phyloP scores from a whole-genome alignment of 495 filamentous ascomycete species.

The Aspergillus haitiensis region DNA sequence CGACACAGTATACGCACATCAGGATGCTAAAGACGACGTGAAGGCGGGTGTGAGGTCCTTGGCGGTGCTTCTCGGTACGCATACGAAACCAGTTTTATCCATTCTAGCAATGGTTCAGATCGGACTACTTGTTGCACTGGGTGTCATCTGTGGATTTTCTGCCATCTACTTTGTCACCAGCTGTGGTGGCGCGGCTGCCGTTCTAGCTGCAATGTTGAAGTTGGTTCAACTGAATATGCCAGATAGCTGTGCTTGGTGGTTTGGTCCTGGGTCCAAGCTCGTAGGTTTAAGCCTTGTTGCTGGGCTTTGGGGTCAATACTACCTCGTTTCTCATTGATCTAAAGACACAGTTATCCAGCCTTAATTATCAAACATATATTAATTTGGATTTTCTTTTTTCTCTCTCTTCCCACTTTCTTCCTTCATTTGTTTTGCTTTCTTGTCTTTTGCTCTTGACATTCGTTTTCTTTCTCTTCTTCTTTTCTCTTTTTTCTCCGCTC shows the following conservation, averaged over 20 bases:
- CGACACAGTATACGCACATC: constrained; percentile 50
- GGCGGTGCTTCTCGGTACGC: constrained; percentile 29
- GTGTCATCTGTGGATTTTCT: background rate
- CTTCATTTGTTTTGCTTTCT: too few relatives aligned
- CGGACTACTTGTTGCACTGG: background rate
- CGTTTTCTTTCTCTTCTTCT: too few relatives aligned
- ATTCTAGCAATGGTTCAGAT: background rate
- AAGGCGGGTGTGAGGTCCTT: constrained; percentile 41
- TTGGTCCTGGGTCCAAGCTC: constrained; percentile 8
- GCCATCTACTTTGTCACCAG: constrained; percentile 11
- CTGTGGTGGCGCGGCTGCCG: background rate
- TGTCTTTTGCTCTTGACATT: too few relatives aligned
- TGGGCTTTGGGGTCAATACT: constrained; percentile 17
- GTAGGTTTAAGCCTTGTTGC: background rate
- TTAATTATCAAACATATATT: background rate
- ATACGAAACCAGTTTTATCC: constrained; percentile 8
- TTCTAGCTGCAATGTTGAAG: constrained; percentile 8
- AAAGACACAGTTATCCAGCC: too few relatives aligned
- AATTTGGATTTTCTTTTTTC: background rate
- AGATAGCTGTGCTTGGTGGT: constrained; percentile 19
- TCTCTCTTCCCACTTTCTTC: too few relatives aligned
- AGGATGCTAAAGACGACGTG: constrained; percentile 45
- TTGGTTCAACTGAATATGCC: constrained; percentile 5
- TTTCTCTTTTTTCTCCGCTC: too few relatives aligned
- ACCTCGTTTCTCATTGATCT: background rate